Conservation (phyloP, 352 stramenopile species). For the Pythium dissotocum region DNA sequence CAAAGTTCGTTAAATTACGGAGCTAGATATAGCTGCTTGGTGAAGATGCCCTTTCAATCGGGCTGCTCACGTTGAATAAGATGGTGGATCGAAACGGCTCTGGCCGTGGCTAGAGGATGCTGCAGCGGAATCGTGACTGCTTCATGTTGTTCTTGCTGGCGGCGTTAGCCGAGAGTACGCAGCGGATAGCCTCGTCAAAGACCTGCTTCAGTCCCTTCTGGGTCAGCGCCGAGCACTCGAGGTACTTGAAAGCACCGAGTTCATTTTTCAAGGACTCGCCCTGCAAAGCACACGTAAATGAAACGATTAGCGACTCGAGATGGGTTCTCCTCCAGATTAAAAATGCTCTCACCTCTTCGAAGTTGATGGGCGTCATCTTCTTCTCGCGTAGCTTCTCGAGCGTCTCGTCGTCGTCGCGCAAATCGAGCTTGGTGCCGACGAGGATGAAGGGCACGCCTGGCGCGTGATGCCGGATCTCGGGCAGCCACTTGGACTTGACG, state of each 20-base stretch:
- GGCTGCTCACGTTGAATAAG: conserved; percentile 9
- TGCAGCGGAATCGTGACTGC: conserved; percentile 40
- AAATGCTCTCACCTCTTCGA: conserved; percentile 52
- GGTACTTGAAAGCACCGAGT: conserved; percentile 90
- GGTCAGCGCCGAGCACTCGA: conserved; percentile 93
- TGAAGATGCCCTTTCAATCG: background rate
- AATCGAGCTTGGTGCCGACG: conserved; percentile 94
- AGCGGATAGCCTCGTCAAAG: conserved; percentile 93
- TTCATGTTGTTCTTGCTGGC: conserved; percentile 25
- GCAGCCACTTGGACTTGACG: conserved; percentile 93
- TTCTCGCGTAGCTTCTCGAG: conserved; percentile 89
- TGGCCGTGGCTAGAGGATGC: conserved; percentile 53
- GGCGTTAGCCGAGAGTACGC: conserved; percentile 81
- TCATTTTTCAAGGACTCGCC: conserved; percentile 89
- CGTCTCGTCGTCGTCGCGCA: conserved; percentile 90
- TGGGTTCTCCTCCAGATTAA: background rate
- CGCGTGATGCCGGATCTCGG: conserved; percentile 88
- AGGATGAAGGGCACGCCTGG: conserved; percentile 94
- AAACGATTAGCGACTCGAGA: background rate
- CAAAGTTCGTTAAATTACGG: conserved; percentile 34
- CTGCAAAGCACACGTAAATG: conserved; percentile 29
- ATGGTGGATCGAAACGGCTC: conserved; percentile 7
- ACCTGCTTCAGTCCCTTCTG: conserved; percentile 94
- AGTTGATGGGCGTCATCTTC: conserved; percentile 70
- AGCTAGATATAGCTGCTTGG: conserved; percentile 16